Percentiles rank a stretch among this genome's conserved stretches.
These are phyloP conservation scores for Didymella exigua DNA, from an alignment of 2,329 filamentous ascomycete species.

Conservation along the genomic window DNA sequence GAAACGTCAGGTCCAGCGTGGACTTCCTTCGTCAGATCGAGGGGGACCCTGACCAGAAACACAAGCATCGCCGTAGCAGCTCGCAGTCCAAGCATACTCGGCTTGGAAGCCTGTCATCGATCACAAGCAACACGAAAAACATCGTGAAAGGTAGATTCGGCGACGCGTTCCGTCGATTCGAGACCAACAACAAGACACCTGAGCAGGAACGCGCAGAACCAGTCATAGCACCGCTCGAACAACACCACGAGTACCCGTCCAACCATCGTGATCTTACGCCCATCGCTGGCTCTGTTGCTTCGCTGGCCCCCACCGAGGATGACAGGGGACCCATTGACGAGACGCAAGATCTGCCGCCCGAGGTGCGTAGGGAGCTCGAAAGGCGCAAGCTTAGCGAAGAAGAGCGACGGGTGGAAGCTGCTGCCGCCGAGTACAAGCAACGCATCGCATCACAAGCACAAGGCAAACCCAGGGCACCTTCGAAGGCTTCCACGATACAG, in stretches of 20 bases:
- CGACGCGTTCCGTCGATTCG: slow-evolving; percentile 91
- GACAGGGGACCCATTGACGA: slow-evolving; percentile 69
- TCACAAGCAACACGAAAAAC: slow-evolving; percentile 76
- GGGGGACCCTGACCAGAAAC: slow-evolving; percentile 59
- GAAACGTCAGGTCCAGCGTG: slow-evolving; percentile 76
- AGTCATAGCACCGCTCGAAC: slow-evolving; percentile 35
- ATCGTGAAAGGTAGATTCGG: slow-evolving; percentile 88
- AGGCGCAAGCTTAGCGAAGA: slow-evolving; percentile 81
- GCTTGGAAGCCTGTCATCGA: slow-evolving; percentile 71
- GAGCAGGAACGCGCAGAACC: slow-evolving; percentile 38
- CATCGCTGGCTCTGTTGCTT: slow-evolving; percentile 73
- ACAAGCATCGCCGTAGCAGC: slow-evolving; percentile 59
- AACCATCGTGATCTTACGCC: slow-evolving; percentile 58
- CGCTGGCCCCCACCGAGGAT: slow-evolving; percentile 69
- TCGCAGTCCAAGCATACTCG: slow-evolving; percentile 69
- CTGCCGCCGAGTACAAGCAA: slow-evolving; percentile 84
- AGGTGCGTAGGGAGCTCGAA: slow-evolving; percentile 89
- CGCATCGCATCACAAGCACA: slow-evolving; percentile 69
- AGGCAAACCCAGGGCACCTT: slow-evolving; percentile 51
- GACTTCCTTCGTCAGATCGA: slow-evolving; percentile 83
- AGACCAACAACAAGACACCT: slow-evolving; percentile 56
- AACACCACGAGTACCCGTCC: slow-evolving; percentile 25
- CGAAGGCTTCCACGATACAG: slow-evolving; percentile 82
- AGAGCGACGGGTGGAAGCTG: slow-evolving; percentile 85
- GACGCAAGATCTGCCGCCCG: slow-evolving; percentile 76